Percentiles rank a stretch among this genome's conserved stretches.
phyloP scores from a whole-genome alignment of 306 rosid genomes.

The Quercus bicolor region DNA sequence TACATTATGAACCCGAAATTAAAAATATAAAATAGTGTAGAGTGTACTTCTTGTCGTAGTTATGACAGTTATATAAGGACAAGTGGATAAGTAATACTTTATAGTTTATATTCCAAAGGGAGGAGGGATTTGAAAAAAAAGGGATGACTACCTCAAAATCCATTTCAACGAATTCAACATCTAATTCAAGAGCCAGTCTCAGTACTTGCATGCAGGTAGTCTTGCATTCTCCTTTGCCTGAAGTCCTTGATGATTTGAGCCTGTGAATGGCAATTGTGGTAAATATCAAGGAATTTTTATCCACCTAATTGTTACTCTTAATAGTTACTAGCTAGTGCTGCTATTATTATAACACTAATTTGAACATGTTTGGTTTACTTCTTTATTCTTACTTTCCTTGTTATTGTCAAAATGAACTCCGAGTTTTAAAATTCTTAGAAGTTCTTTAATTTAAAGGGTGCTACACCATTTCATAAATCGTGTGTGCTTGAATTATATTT shows the following conservation, averaged over 20 bases:
- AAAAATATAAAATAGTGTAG: too few species aligned
- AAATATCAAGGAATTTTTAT: neutral
- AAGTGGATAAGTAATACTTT: neutral
- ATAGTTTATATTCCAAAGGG: too few species aligned
- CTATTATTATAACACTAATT: neutral
- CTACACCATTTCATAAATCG: neutral
- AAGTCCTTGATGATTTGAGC: slow-evolving; percentile 10
- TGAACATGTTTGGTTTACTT: neutral
- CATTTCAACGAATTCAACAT: slow-evolving; percentile 25
- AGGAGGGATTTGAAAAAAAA: too few species aligned
- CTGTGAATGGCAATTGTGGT: neutral
- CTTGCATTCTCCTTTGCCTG: slow-evolving; percentile 9
- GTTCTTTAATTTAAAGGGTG: neutral
- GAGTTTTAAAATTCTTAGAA: neutral
- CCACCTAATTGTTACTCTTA: neutral
- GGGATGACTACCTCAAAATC: slow-evolving; percentile 22
- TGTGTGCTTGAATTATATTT: neutral
- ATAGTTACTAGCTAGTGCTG: neutral
- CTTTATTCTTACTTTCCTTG: neutral
- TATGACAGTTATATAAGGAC: neutral
- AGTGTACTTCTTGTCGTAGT: neutral
- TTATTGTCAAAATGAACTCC: too few species aligned
- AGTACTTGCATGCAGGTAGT: slow-evolving; percentile 9
- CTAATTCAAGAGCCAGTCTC: slow-evolving; percentile 25
- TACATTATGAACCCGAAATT: too few species aligned